Conservation (phyloP, 2,329 filamentous ascomycete genomes). For the Fusarium foetens region DNA sequence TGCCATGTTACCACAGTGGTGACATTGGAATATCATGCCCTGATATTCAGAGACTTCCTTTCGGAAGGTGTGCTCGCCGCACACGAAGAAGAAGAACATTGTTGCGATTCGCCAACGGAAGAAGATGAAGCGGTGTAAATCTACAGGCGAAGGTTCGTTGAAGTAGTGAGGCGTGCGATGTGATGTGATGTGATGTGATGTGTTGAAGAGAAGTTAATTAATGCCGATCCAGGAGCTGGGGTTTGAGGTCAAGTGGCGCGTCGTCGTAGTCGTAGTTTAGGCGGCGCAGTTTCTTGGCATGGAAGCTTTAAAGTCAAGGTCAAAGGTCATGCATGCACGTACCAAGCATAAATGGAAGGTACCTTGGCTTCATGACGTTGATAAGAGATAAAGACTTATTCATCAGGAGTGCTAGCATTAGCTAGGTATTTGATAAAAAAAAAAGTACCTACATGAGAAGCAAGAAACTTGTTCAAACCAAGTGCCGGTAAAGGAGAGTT, state of each 20-base stretch:
- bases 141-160: background rate
- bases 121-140: background rate
- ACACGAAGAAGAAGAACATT: constrained; percentile 72
- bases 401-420: background rate
- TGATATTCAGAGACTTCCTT: constrained; percentile 70
- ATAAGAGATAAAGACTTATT: background rate
- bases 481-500: background rate
- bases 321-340: constrained; percentile 7
- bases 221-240: background rate
- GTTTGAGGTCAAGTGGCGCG: constrained; percentile 21
- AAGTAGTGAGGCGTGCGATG: background rate
- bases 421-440: too few relatives aligned
- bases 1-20: constrained; percentile 73
- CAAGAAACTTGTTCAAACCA: background rate
- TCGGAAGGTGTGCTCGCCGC: constrained; percentile 70
- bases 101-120: background rate
- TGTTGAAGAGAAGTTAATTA: constrained; percentile 5
- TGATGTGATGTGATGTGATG: background rate
- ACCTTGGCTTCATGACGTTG: background rate
- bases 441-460: background rate
- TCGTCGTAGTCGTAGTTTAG: constrained; percentile 24
- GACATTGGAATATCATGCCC: constrained; percentile 69
- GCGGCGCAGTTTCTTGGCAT: constrained; percentile 39
- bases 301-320: constrained; percentile 11
- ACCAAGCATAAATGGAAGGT: background rate